phyloP scores from a whole-genome alignment of 768 basidiomycete species.

The Tremella fuciformis region DNA sequence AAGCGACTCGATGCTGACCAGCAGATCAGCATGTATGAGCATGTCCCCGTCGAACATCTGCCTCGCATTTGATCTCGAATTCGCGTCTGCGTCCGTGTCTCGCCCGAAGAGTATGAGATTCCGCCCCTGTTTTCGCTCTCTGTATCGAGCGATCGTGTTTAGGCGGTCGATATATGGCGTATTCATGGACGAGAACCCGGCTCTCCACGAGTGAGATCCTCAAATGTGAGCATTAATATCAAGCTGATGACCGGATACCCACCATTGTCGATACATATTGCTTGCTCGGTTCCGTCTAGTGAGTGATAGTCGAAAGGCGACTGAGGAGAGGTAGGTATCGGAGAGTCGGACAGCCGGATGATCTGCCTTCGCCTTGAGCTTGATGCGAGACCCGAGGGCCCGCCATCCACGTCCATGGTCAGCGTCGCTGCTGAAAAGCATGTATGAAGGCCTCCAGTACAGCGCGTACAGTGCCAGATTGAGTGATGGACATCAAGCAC shows the following conservation, averaged over 20 bases:
- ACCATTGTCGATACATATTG: conserved; percentile 48
- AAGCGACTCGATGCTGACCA: conserved; percentile 61
- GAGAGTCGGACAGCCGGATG: conserved; percentile 29
- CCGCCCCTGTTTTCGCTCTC: conserved; percentile 79
- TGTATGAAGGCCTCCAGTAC: too few species aligned
- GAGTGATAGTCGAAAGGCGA: conserved; percentile 29
- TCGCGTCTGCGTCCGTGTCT: conserved; percentile 80
- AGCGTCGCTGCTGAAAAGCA: too few species aligned
- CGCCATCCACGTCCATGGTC: too few species aligned
- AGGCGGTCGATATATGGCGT: conserved; percentile 61
- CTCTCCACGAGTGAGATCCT: conserved; percentile 73
- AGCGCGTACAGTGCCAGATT: too few species aligned
- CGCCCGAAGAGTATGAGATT: conserved; percentile 84
- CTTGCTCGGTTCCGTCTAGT: conserved; percentile 25
- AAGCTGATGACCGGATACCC: background rate
- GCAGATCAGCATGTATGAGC: conserved; percentile 81
- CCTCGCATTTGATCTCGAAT: conserved; percentile 70
- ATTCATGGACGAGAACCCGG: conserved; percentile 69
- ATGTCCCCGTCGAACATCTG: conserved; percentile 94
- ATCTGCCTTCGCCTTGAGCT: background rate
- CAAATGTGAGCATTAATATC: background rate
- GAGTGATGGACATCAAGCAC: too few species aligned
- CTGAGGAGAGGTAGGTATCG: conserved; percentile 22
- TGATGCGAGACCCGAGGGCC: background rate
- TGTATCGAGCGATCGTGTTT: conserved; percentile 80